Conservation (phyloP, 352 stramenopile genomes). For the Phytophthora kernoviae region DNA sequence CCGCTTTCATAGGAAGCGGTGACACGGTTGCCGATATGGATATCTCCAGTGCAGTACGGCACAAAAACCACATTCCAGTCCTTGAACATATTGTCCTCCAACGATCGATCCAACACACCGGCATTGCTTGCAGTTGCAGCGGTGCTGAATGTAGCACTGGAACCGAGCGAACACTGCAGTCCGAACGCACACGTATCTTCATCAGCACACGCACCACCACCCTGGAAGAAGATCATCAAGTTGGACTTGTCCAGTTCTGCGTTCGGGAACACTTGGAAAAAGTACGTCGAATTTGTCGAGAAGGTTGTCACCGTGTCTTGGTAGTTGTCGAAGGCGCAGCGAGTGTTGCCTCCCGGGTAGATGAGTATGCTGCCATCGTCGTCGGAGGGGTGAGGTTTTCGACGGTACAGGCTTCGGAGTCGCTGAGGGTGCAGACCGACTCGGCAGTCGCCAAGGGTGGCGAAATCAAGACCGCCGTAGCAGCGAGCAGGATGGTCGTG, state of each 20-base stretch:
- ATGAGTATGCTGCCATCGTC: constrained; percentile 45
- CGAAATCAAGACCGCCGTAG: constrained; percentile 16
- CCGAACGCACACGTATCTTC: constrained; percentile 59
- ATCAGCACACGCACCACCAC: constrained; percentile 61
- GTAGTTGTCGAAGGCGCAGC: constrained; percentile 57
- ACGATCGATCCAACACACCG: constrained; percentile 52
- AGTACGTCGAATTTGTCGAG: constrained; percentile 53
- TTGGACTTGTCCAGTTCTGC: constrained; percentile 50
- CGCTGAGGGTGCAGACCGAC: constrained; percentile 34
- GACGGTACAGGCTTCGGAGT: constrained; percentile 33
- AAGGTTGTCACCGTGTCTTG: constrained; percentile 31
- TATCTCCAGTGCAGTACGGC: constrained; percentile 74
- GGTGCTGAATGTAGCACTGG: constrained; percentile 45
- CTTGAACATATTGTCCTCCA: constrained; percentile 63
- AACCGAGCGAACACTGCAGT: constrained; percentile 50
- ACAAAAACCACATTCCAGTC: constrained; percentile 80
- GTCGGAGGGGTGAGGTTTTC: constrained; percentile 30
- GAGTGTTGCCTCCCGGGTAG: constrained; percentile 53
- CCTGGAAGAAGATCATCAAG: constrained; percentile 69
- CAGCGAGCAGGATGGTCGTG: constrained; percentile 16
- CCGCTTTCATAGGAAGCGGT: constrained; percentile 25
- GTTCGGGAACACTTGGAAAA: constrained; percentile 65
- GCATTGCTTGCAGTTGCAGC: constrained; percentile 42
- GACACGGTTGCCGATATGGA: constrained; percentile 57
- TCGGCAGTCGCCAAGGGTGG: constrained; percentile 11